Percentiles rank a stretch among this genome's conserved stretches.
phyloP scores from a whole-genome alignment of 2,329 filamentous ascomycete species.

The Aureobasidium uvarum region DNA sequence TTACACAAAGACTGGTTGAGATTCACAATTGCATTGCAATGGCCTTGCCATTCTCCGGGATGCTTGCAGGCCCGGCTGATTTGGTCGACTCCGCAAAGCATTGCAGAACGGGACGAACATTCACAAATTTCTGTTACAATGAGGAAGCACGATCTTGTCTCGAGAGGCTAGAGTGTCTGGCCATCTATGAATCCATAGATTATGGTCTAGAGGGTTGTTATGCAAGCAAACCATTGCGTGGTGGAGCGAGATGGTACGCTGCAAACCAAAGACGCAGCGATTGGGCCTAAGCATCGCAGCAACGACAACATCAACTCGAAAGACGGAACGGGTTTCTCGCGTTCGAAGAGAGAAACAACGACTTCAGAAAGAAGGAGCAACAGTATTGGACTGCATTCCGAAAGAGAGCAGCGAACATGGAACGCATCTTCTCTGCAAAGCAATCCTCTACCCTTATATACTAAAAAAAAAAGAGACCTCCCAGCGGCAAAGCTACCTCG shows the following conservation, averaged over 20 bases:
- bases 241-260: not conserved
- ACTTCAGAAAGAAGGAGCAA: not conserved
- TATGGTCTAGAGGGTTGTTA: not conserved
- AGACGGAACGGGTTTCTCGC: not conserved
- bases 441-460: not conserved
- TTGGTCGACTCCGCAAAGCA: not conserved
- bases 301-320: not conserved
- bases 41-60: not conserved
- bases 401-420: not conserved
- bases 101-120: not conserved
- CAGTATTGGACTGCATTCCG: not conserved
- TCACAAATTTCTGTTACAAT: not conserved
- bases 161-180: not conserved
- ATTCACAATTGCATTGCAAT: too few relatives aligned
- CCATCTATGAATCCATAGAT: too few relatives aligned
- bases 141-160: not conserved
- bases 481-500: conserved; percentile 1
- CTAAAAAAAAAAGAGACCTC: not conserved
- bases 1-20: not conserved
- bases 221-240: not conserved
- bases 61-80: not conserved
- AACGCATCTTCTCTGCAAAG: not conserved
- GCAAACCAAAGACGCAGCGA: not conserved
- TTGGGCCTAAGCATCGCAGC: not conserved
- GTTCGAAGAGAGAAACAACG: too few relatives aligned